Evolutionary conservation across 1,284 basidiomycete species (phyloP), one percentile per base, ranked within the genome.

Genomic region (Golubevia pallescens): DNA sequence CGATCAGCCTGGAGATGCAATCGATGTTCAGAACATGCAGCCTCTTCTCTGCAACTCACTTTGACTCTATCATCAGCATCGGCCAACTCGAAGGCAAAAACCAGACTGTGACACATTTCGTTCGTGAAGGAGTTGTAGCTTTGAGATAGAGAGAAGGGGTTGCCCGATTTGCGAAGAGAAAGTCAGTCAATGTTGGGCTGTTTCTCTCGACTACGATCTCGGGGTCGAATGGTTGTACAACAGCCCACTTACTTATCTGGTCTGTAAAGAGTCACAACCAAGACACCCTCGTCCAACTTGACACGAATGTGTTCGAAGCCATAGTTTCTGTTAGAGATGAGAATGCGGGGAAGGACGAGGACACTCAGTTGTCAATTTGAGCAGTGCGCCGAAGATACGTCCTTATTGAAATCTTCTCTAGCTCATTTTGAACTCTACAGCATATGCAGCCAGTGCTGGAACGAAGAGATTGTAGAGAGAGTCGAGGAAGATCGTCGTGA

Each of bases 41-140:
- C 16, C 28, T 28, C 28, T 28, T 28, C 28, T 28, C 28, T 48
- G 10, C 42, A 48, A 48, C 42, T 48, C 42, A 70, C 72, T 56
- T 74, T 70, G 51, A 80, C 76, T 3, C 76, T 66, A 5, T 73
- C 66, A 23, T 80, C 77, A 0, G 60, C 67, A 42, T 78, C 76
- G n/a, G 78, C 75, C 10, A 80, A 65, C 58, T 78, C 76, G 52
- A 76, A 77, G 8, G 70, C 73, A 48, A 78, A 78, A 0, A 73
- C 67, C 60, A 80, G 51, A 3, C 69, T 73, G 28, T 54, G 67
- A 20, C 66, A 69, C 76, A 75, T 75, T 14, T 62, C 23, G 0
- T 62, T 68, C 0, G 71, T 80, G 28, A 76, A 78, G 8, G 77
- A 73, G 62, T 80, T 80, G 62, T 48, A 48, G 42, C 42, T 48